Conservation (phyloP, 2,329 filamentous ascomycete species). For the Zymoseptoria pseudotritici region DNA sequence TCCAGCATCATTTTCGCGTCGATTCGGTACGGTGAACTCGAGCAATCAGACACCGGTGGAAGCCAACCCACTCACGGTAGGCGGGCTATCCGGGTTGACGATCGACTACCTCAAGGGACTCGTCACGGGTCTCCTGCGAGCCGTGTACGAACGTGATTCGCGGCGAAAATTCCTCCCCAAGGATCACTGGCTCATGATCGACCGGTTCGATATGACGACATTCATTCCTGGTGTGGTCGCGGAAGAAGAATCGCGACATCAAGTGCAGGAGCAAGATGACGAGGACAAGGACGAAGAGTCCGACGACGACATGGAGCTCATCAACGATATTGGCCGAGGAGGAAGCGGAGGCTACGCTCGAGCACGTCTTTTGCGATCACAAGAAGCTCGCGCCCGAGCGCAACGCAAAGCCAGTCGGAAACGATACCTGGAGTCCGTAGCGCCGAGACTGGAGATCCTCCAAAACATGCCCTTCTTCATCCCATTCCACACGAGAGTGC, state of each 20-base stretch:
- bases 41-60: conserved; percentile 16
- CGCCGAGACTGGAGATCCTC: conserved; percentile 79
- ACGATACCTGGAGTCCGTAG: conserved; percentile 68
- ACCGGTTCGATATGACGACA: conserved; percentile 71
- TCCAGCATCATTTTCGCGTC: conserved; percentile 1
- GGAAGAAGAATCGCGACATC: conserved; percentile 73
- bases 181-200: conserved; percentile 93
- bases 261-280: conserved; percentile 57
- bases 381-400: conserved; percentile 54
- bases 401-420: conserved; percentile 61
- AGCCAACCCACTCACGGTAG: conserved; percentile 40
- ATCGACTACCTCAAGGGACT: conserved; percentile 72
- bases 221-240: conserved; percentile 81
- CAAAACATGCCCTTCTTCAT: conserved; percentile 97
- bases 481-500: conserved; percentile 81
- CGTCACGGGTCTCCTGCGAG: conserved; percentile 71
- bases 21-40: conserved; percentile 2
- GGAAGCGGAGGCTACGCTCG: conserved; percentile 25
- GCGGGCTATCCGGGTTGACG: conserved; percentile 63
- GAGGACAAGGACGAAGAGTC: conserved; percentile 47
- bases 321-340: neutral
- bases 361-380: conserved; percentile 17
- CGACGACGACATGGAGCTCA: conserved; percentile 33
- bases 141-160: conserved; percentile 90
- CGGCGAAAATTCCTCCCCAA: conserved; percentile 72